Conservation (phyloP, 225 moss, liverwort and hornwort species). For the Antitrichia curtipendula region DNA sequence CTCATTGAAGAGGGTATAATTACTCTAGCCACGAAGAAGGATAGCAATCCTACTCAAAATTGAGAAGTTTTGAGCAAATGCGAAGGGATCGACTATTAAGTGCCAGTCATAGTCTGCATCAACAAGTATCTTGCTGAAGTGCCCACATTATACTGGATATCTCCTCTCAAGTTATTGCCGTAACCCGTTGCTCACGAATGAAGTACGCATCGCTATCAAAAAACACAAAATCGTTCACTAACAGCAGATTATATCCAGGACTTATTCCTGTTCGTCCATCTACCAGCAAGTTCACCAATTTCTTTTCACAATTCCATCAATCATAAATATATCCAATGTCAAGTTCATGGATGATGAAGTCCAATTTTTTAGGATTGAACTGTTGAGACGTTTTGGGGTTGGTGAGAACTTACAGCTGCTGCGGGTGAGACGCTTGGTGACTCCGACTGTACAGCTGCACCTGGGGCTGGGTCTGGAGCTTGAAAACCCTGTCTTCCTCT, state of each 20-base stretch:
- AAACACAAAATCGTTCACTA: neutral
- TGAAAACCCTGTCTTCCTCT: slow-evolving; percentile 10
- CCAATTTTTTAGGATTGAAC: neutral
- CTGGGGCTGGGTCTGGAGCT: slow-evolving; percentile 4
- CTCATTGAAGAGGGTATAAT: neutral
- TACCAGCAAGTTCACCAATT: neutral
- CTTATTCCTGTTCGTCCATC: neutral
- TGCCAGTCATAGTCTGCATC: neutral
- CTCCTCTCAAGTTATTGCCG: neutral
- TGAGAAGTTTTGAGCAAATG: neutral
- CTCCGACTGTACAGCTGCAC: neutral
- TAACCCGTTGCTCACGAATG: neutral
- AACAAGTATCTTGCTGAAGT: neutral
- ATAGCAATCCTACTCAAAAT: neutral
- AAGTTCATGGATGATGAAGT: neutral
- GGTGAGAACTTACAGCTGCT: slow-evolving; percentile 19
- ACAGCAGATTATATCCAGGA: neutral
- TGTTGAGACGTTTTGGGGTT: neutral
- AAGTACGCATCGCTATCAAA: neutral
- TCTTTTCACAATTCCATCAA: neutral
- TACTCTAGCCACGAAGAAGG: neutral
- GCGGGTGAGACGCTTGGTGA: slow-evolving; percentile 4
- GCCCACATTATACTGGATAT: neutral
- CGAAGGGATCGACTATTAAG: neutral
- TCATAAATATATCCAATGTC: neutral